These are phyloP conservation scores for Exophiala viscosa DNA, from an alignment of 2,329 filamentous ascomycete species.

Conservation along the genomic window DNA sequence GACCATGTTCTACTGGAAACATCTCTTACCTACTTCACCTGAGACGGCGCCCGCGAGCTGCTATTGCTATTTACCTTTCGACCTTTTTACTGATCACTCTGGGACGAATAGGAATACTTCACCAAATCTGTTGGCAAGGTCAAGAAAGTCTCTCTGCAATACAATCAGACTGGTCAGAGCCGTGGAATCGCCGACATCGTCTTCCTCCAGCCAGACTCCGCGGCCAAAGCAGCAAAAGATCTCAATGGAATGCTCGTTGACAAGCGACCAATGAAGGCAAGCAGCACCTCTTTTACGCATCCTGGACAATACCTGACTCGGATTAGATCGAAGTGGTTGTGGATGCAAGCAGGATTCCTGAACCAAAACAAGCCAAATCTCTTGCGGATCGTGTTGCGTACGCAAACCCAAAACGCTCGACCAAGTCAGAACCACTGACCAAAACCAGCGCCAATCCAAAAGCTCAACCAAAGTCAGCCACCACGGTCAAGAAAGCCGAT, in stretches of 20 bases:
- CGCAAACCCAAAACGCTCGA: slow-evolving; percentile 34
- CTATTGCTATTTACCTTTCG: slow-evolving; percentile 22
- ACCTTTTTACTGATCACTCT: slow-evolving; percentile 43
- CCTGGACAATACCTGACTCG: slow-evolving; percentile 13
- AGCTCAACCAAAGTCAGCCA: slow-evolving; percentile 77
- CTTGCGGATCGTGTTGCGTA: slow-evolving; percentile 82
- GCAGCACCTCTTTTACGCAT: slow-evolving; percentile 23
- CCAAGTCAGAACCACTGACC: slow-evolving; percentile 23
- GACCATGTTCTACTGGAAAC: slow-evolving; percentile 19
- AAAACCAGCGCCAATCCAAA: slow-evolving; percentile 47
- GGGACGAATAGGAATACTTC: slow-evolving; percentile 88
- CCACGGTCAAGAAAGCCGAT: slow-evolving; percentile 64
- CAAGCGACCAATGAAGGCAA: slow-evolving; percentile 82
- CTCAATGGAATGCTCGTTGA: slow-evolving; percentile 90
- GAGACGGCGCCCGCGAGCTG: slow-evolving; percentile 18
- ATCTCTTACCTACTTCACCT: slow-evolving; percentile 15
- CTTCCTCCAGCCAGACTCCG: slow-evolving; percentile 76
- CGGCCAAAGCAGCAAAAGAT: slow-evolving; percentile 75
- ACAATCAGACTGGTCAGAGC: slow-evolving; percentile 87
- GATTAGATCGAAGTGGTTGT: slow-evolving; percentile 83
- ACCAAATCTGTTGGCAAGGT: slow-evolving; percentile 79
- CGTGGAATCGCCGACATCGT: slow-evolving; percentile 87
- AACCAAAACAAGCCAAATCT: slow-evolving; percentile 65
- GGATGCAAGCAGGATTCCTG: slow-evolving; percentile 67
- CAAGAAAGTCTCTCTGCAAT: slow-evolving; percentile 86